Evolutionary conservation across 2,329 filamentous ascomycete species (phyloP).

Genomic region (Ceratocystis colombiana): DNA sequence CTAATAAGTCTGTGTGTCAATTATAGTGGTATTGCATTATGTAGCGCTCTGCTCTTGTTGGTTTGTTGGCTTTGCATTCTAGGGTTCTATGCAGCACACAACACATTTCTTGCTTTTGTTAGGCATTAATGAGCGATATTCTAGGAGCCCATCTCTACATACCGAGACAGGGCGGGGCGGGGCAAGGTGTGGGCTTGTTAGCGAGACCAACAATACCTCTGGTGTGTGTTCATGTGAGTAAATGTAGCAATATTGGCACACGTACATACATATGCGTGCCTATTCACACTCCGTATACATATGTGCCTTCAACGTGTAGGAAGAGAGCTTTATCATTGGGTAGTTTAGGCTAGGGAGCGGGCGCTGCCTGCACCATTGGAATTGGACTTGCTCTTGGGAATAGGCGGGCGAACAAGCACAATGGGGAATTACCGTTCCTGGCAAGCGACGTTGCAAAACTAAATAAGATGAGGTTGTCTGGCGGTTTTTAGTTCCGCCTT

Average conservation of each 20-base stretch:
- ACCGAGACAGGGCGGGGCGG: background rate
- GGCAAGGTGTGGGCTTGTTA: background rate
- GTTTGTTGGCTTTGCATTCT: background rate
- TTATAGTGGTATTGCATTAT: background rate
- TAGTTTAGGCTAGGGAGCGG: background rate
- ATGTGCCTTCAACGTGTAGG: background rate
- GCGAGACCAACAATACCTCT: background rate
- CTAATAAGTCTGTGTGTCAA: constrained; percentile 1
- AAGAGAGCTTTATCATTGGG: too few relatives aligned
- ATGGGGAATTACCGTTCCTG: background rate
- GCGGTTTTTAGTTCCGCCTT: background rate
- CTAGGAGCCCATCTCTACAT: background rate
- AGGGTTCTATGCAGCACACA: too few relatives aligned
- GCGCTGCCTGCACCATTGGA: background rate
- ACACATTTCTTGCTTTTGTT: background rate
- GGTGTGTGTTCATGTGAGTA: background rate
- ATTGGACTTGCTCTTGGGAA: background rate
- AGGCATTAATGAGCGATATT: constrained; percentile 2
- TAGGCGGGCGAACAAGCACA: background rate
- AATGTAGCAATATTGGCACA: background rate
- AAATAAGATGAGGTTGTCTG: background rate
- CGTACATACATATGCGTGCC: background rate
- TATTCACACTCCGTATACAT: background rate
- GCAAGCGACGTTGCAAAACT: background rate
- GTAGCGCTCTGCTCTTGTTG: background rate